Conservation (phyloP, 1,284 basidiomycete species). For the Apiotrichum laibachii region DNA sequence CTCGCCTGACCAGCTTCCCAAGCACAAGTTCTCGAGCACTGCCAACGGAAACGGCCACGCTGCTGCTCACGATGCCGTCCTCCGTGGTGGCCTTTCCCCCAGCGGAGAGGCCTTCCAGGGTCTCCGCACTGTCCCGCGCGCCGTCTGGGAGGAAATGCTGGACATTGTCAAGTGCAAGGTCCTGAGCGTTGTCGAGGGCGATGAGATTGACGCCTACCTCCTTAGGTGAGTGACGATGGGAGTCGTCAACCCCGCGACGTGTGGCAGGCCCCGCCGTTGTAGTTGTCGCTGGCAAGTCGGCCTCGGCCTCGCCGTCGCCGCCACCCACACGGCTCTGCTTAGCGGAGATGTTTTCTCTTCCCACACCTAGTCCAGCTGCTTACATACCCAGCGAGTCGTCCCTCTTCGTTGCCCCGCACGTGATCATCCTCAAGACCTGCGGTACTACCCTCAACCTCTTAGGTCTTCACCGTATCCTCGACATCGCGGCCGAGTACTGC, state of each 20-base stretch:
- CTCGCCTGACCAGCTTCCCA: constrained; percentile 54
- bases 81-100: constrained; percentile 13
- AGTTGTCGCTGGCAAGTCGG: too few species aligned
- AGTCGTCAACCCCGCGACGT: neutral
- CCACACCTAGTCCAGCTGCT: neutral
- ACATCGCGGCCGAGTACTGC: constrained; percentile 78
- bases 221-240: constrained; percentile 67
- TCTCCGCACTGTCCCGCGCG: constrained; percentile 64
- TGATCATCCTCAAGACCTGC: constrained; percentile 97
- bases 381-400: constrained; percentile 79
- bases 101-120: constrained; percentile 20
- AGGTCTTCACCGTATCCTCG: constrained; percentile 86
- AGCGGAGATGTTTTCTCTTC: neutral
- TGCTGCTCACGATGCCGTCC: neutral
- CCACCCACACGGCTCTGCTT: neutral
- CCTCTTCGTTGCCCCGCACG: constrained; percentile 92
- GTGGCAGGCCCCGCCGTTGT: too few species aligned
- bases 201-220: constrained; percentile 90
- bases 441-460: constrained; percentile 97
- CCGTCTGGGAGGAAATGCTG: constrained; percentile 95
- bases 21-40: neutral
- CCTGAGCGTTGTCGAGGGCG: constrained; percentile 80
- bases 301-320: too few species aligned
- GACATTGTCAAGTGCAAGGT: constrained; percentile 97
- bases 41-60: neutral